Base-by-base conservation (phyloP, 1,139 yeast species). In the Candida sanyaensis region DNA sequence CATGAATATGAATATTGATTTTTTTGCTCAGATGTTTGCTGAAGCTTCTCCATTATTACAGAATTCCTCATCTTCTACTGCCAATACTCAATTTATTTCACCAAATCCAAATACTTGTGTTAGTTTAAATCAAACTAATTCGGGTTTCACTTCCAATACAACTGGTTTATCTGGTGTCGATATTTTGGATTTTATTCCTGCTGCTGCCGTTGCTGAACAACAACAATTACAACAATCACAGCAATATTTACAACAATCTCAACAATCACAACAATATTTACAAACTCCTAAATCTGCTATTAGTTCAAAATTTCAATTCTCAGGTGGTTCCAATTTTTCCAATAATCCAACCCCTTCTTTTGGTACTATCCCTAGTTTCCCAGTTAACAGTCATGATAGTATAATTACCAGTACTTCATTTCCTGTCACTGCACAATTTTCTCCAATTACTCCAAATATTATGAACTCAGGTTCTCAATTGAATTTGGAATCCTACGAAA, bases 361-460 rank as follows among this genome's bases (percentile, higher is more conserved):
- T 26, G 36, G 45, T 17, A 45, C 51, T 17, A 37, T 44, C 30
- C 43, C 45, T 6, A 42, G 41, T 31, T 43, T 50, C 29, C 11
- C 46, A 12, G 31, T 17, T 27, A 43, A 36, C 8, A 24, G 28
- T 12, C 30, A 37, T 11, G 17, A 6, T 28, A 27, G n/a, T 21
- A 6, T 24, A 6, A 12, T 13, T 10, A 11, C 34, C 3, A 38
- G 36, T 27, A 37, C 37, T 30, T 28, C 32, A 11, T n/a, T 37
- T 32, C 24, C 42, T 3, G 38, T 12, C 8, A 26, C 30, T 33
- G 32, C 40, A 6, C 44, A 47, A 27, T 45, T 48, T 30, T 41
- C 54, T n/a, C 56, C 56, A 26, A 33, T 51, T 10, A 50, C 53
- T 31, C 48, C 56, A 13, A 48, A 34, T 38, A n/a, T 31, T 27